These are phyloP conservation scores for Rhodocollybia butyracea DNA, from an alignment of 768 basidiomycete species.

Conservation along the genomic window DNA sequence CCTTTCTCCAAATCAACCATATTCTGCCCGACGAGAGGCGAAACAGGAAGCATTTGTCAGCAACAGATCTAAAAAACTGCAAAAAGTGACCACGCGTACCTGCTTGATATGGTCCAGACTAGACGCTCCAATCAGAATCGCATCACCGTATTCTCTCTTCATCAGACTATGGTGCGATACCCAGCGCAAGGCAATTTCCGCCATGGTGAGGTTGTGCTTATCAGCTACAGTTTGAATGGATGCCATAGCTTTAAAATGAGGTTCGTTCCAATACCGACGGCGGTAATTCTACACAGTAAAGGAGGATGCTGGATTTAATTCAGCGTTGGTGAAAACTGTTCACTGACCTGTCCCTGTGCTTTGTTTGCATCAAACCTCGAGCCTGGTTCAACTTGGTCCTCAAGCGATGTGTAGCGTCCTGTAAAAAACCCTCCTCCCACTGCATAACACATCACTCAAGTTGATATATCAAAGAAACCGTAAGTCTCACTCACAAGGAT, in stretches of 20 bases:
- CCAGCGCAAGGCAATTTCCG: constrained; percentile 62
- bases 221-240: constrained; percentile 41
- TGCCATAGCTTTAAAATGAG: constrained; percentile 47
- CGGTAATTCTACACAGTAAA: background rate
- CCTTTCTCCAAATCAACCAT: constrained; percentile 5
- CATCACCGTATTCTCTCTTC: constrained; percentile 44
- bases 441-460: too few relatives aligned
- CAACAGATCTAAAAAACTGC: constrained; percentile 13
- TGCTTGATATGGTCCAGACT: constrained; percentile 25
- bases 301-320: background rate
- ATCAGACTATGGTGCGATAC: constrained; percentile 53
- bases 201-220: constrained; percentile 42
- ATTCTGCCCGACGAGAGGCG: background rate
- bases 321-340: background rate
- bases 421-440: constrained; percentile 61
- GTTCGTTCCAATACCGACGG: constrained; percentile 48
- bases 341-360: constrained; percentile 35
- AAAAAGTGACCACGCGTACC: background rate
- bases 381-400: constrained; percentile 43
- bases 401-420: constrained; percentile 41
- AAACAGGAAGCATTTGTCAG: background rate
- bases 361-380: constrained; percentile 50
- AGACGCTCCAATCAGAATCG: constrained; percentile 62
- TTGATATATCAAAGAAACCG: background rate
- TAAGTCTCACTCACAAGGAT: constrained; percentile 38